These are phyloP conservation scores for Leptosphaerulina australis DNA, from an alignment of 2,329 filamentous ascomycete genomes.

Conservation along the genomic window DNA sequence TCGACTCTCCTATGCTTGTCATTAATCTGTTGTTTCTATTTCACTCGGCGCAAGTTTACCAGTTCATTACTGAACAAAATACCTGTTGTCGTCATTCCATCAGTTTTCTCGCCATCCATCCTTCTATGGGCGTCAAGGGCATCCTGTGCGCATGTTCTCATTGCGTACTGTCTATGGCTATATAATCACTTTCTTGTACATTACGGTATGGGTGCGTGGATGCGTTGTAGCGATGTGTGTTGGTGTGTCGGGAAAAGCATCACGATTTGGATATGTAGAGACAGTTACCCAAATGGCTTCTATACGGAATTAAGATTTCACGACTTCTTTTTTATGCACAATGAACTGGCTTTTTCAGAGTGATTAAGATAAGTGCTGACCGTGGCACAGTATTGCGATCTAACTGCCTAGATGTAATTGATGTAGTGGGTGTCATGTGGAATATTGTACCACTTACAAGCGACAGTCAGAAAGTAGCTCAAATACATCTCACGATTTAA, in stretches of 20 bases:
- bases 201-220: constrained; percentile 8
- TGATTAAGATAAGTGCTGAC: no score
- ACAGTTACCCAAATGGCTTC: background rate
- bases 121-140: constrained; percentile 12
- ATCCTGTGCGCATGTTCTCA: constrained; percentile 16
- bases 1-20: constrained; percentile 7
- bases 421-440: no score
- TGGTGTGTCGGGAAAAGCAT: constrained; percentile 6
- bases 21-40: constrained; percentile 2
- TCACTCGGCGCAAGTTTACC: constrained; percentile 5
- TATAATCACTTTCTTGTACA: constrained; percentile 20
- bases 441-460: no score
- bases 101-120: background rate
- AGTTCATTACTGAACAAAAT: constrained; percentile 6
- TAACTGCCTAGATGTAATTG: no score
- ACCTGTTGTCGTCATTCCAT: background rate
- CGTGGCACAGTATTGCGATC: background rate
- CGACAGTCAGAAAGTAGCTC: no score
- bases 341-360: no score
- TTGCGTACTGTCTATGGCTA: constrained; percentile 7
- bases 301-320: constrained; percentile 13
- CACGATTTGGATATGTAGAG: constrained; percentile 4
- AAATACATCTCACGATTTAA: no score
- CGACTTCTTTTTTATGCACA: constrained; percentile 18
- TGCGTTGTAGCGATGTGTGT: background rate